Percentiles rank a stretch among this genome's conserved stretches.
phyloP scores from a whole-genome alignment of 345 rosid genomes.

The Sapria himalayana region DNA sequence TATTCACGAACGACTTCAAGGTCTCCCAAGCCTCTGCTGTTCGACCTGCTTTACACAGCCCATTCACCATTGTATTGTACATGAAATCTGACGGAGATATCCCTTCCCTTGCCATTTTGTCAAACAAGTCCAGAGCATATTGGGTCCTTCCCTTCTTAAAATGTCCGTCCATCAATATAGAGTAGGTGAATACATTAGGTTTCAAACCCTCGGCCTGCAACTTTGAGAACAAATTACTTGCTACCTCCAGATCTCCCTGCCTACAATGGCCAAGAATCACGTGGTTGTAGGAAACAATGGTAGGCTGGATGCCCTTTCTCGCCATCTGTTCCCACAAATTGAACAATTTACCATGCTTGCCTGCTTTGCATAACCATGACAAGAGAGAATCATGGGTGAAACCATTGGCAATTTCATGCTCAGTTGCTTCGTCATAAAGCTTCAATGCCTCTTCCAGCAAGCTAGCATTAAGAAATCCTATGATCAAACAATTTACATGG shows the following conservation, averaged over 20 bases:
- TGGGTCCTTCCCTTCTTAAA: slow-evolving; percentile 26
- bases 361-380: slow-evolving; percentile 29
- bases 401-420: slow-evolving; percentile 25
- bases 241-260: slow-evolving; percentile 24
- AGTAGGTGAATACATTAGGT: slow-evolving; percentile 38
- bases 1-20: slow-evolving; percentile 23
- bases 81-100: slow-evolving; percentile 32
- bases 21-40: slow-evolving; percentile 29
- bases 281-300: slow-evolving; percentile 36
- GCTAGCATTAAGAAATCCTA: slow-evolving; percentile 24
- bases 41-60: slow-evolving; percentile 41
- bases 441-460: slow-evolving; percentile 23
- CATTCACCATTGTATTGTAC: slow-evolving; percentile 31
- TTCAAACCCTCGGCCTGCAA: slow-evolving; percentile 30
- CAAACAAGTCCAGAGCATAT: slow-evolving; percentile 25
- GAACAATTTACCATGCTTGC: slow-evolving; percentile 34
- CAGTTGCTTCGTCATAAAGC: slow-evolving; percentile 38
- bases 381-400: slow-evolving; percentile 32
- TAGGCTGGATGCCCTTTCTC: slow-evolving; percentile 19
- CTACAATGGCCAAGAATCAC: slow-evolving; percentile 39
- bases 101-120: slow-evolving; percentile 27
- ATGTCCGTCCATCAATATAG: slow-evolving; percentile 47
- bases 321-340: slow-evolving; percentile 40
- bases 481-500: slow-evolving; percentile 28
- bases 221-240: slow-evolving; percentile 19